A percentile compares a stretch with the other conserved stretches of the same genome.
phyloP scores from a whole-genome alignment of 495 filamentous ascomycete species.

The Trichoderma parareesei region DNA sequence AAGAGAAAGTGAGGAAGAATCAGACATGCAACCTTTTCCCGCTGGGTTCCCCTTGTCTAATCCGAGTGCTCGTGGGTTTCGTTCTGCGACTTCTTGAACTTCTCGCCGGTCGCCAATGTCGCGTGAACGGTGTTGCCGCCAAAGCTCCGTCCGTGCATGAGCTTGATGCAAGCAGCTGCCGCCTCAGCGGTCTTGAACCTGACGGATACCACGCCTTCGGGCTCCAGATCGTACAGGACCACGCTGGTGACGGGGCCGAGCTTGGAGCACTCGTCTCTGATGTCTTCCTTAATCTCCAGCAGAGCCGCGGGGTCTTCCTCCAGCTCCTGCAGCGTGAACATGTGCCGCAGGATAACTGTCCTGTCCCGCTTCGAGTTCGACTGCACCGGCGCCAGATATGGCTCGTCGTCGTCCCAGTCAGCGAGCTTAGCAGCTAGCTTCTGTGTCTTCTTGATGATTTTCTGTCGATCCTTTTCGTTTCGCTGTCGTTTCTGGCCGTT shows the following conservation, averaged over 20 bases:
- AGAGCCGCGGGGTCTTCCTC: constrained; percentile 76
- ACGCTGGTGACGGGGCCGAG: constrained; percentile 86
- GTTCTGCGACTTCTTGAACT: constrained; percentile 61
- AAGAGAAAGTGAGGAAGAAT: not conserved
- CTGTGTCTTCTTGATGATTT: constrained; percentile 82
- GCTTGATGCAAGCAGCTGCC: constrained; percentile 62
- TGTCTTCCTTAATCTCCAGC: constrained; percentile 89
- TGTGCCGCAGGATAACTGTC: constrained; percentile 80
- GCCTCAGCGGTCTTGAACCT: constrained; percentile 61
- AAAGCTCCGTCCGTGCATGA: constrained; percentile 79
- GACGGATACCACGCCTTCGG: constrained; percentile 80
- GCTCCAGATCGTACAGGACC: constrained; percentile 78
- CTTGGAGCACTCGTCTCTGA: constrained; percentile 82
- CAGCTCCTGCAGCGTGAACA: constrained; percentile 86
- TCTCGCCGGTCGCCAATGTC: constrained; percentile 69
- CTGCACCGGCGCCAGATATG: constrained; percentile 34
- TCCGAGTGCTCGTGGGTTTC: constrained; percentile 30
- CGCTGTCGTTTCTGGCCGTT: constrained; percentile 36
- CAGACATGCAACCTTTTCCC: not conserved
- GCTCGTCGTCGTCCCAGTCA: constrained; percentile 86
- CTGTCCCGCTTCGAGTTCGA: constrained; percentile 61
- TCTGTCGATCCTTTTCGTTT: constrained; percentile 59
- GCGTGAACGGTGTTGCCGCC: constrained; percentile 66
- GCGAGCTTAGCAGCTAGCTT: constrained; percentile 82
- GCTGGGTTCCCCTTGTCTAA: constrained; percentile 21